Percentiles rank a stretch among this genome's conserved stretches.
These are phyloP conservation scores for Cafeteria roenbergensis DNA, from an alignment of 108 stramenopile genomes.

Conservation along the genomic window DNA sequence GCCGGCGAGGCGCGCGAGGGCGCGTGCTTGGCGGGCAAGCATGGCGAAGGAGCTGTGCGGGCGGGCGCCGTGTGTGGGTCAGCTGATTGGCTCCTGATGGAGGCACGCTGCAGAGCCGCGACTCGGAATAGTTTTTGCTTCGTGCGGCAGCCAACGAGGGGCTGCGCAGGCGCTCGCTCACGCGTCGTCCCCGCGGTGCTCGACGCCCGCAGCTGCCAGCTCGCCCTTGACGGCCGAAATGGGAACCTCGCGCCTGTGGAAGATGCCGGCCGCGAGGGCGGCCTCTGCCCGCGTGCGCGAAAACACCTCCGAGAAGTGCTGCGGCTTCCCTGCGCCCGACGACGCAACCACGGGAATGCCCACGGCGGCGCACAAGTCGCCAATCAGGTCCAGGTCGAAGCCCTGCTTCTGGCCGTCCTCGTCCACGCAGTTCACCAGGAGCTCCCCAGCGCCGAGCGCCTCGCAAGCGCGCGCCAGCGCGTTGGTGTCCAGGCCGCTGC, in stretches of 20 bases:
- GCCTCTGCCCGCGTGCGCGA: slow-evolving; percentile 67
- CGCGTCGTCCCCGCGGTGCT: slow-evolving; percentile 18
- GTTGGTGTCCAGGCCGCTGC: slow-evolving; percentile 74
- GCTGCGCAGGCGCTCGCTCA: too few relatives aligned
- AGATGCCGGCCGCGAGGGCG: slow-evolving; percentile 94
- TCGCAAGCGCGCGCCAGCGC: slow-evolving; percentile 66
- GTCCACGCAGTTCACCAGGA: slow-evolving; percentile 96
- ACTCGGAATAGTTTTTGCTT: too few relatives aligned
- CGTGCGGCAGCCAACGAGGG: too few relatives aligned
- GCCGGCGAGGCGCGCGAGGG: too few relatives aligned
- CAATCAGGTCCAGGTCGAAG: slow-evolving; percentile 73
- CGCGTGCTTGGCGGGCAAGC: too few relatives aligned
- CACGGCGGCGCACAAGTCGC: slow-evolving; percentile 71
- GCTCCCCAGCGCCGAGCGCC: slow-evolving; percentile 84
- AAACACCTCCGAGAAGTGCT: slow-evolving; percentile 82
- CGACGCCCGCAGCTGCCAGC: slow-evolving; percentile 58
- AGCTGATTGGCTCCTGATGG: too few relatives aligned
- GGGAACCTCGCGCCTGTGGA: slow-evolving; percentile 84
- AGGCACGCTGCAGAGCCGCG: too few relatives aligned
- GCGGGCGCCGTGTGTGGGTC: too few relatives aligned
- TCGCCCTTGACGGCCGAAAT: slow-evolving; percentile 68
- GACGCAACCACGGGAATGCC: slow-evolving; percentile 91
- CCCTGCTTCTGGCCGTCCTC: slow-evolving; percentile 93
- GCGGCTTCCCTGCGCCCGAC: slow-evolving; percentile 78
- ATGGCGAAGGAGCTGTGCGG: too few relatives aligned